Evolutionary conservation across 2,329 filamentous ascomycete species (phyloP).

Genomic region (Pleurostoma richardsiae): DNA sequence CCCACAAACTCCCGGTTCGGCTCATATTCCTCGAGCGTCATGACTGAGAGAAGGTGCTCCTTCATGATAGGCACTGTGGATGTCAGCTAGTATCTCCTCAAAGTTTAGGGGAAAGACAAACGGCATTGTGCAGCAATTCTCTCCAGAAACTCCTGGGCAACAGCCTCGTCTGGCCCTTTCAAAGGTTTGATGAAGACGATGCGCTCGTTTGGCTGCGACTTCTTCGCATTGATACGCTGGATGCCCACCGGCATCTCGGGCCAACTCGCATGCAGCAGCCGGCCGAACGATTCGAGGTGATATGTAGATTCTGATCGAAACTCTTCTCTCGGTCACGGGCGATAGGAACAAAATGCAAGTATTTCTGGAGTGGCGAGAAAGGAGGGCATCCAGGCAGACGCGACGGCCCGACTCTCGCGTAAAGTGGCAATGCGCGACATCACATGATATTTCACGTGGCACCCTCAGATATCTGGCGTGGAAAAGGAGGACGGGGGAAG

Average conservation of each 20-base stretch:
- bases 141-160: slow-evolving; percentile 67
- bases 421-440: no score
- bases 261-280: no score
- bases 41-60: slow-evolving; percentile 58
- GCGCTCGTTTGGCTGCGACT: slow-evolving; percentile 67
- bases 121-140: slow-evolving; percentile 76
- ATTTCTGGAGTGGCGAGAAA: no score
- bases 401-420: no score
- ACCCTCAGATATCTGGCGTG: no score
- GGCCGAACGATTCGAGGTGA: no score
- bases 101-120: slow-evolving; percentile 27
- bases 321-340: no score
- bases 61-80: slow-evolving; percentile 62
- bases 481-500: no score
- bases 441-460: no score
- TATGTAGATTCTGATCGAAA: no score
- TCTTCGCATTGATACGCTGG: slow-evolving; percentile 71
- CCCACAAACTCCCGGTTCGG: slow-evolving; percentile 80
- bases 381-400: no score
- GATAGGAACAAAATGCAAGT: no score
- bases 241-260: slow-evolving; percentile 69
- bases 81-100: neutral
- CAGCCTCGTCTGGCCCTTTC: slow-evolving; percentile 55
- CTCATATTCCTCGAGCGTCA: slow-evolving; percentile 74
- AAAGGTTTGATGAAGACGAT: slow-evolving; percentile 85